phyloP scores from a whole-genome alignment of 2,329 filamentous ascomycete species.

The Ophiostoma perfectum region DNA sequence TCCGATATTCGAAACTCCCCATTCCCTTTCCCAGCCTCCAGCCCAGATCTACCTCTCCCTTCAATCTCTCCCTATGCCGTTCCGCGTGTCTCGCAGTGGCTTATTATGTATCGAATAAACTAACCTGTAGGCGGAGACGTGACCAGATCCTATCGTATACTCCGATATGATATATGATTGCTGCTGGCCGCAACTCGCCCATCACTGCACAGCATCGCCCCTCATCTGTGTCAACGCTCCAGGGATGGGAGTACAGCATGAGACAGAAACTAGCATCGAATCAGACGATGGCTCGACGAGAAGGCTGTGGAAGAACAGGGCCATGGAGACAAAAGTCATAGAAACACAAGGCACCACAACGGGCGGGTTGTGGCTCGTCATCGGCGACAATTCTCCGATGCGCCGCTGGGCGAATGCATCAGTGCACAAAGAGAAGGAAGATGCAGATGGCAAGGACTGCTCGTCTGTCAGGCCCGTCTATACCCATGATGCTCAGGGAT shows the following conservation, averaged over 20 bases:
- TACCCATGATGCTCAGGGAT: background rate
- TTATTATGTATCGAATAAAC: too few species aligned
- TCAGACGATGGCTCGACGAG: background rate
- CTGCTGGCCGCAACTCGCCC: background rate
- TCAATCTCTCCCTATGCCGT: too few species aligned
- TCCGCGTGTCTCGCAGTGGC: too few species aligned
- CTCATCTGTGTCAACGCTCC: background rate
- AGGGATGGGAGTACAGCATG: background rate
- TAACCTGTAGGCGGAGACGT: too few species aligned
- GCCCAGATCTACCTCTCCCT: too few species aligned
- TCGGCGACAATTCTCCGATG: constrained; percentile 7
- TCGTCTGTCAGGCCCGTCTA: background rate
- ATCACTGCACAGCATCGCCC: background rate
- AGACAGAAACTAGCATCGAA: background rate
- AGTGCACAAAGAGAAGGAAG: background rate
- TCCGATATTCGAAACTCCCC: too few species aligned
- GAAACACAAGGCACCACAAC: background rate
- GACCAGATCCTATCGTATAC: background rate
- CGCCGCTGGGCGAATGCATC: background rate
- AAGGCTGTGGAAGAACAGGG: background rate
- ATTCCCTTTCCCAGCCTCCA: too few species aligned
- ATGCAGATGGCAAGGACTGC: background rate
- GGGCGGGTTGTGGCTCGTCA: background rate
- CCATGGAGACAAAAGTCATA: background rate
- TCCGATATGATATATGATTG: background rate